A percentile compares a stretch with the other conserved stretches of the same genome.
These are phyloP conservation scores for Tremella yokohamensis DNA, from an alignment of 768 basidiomycete genomes.

Conservation along the genomic window DNA sequence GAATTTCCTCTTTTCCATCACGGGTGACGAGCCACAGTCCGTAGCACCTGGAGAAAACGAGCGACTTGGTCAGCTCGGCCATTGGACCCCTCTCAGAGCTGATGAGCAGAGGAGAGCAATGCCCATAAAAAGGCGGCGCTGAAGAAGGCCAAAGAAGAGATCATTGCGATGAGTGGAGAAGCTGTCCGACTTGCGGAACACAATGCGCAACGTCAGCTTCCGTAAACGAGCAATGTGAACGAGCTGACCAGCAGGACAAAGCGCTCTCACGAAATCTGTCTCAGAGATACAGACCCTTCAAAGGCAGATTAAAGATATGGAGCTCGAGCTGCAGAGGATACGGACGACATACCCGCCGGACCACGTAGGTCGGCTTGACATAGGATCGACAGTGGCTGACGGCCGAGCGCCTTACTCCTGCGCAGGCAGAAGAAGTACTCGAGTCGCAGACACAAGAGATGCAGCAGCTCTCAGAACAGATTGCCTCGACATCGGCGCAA, in stretches of 20 bases:
- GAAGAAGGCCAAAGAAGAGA: constrained; percentile 62
- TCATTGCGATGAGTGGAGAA: constrained; percentile 60
- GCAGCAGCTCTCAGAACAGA: constrained; percentile 68
- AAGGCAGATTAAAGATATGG: constrained; percentile 71
- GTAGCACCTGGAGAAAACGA: constrained; percentile 78
- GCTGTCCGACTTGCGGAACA: constrained; percentile 63
- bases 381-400: background rate
- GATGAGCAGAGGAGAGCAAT: constrained; percentile 57
- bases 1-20: constrained; percentile 79
- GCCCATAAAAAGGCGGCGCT: constrained; percentile 68
- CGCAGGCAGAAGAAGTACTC: constrained; percentile 68
- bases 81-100: too few relatives aligned
- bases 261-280: constrained; percentile 19
- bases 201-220: constrained; percentile 22
- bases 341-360: constrained; percentile 71
- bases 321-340: constrained; percentile 72
- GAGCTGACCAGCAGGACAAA: constrained; percentile 29
- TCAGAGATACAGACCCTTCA: constrained; percentile 36
- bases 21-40: constrained; percentile 76
- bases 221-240: background rate
- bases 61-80: constrained; percentile 50
- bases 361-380: constrained; percentile 32
- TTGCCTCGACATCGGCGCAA: constrained; percentile 51
- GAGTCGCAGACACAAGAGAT: constrained; percentile 74
- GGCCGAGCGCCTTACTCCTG: constrained; percentile 67